Base-by-base conservation (phyloP, 805 yeast species). In the Candida glaebosa region DNA sequence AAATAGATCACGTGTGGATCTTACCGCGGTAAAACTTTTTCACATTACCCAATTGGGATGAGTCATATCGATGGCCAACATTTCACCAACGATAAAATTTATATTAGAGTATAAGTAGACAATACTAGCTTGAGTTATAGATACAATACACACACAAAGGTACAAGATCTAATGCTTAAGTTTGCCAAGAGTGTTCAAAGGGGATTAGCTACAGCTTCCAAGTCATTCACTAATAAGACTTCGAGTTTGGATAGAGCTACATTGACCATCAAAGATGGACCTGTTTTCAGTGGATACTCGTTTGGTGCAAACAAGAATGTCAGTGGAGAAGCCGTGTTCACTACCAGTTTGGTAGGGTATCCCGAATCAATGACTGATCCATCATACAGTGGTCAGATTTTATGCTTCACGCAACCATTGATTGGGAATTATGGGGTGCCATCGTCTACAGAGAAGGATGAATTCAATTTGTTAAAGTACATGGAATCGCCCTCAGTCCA, bases 301-400 rank as follows among this genome's bases (percentile, higher is more conserved):
- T 95, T 93, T 58, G 99, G 99, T 58, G 96, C 98, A 33, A 81
- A 88, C 63, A 84, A 84, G 51, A 87, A 90, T 49, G 80, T 88
- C 47, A 82, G 95, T 45, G 99, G 99, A 49, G 99, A 93, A 67
- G 96, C 96, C 22, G 99, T 95, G 34, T 93, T 93, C 73, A 88
- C 97, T 37, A 95, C 99, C 25, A 93, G 97, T 5, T 75, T 95
- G 64, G 99, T 93, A 9, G 99, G 99, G 15, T 93, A 93, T 67
- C 98, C 99, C 14, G 99, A 93, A 66, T 87, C 96, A 6, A 89
- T 93, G 95, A 93, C 99, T 17, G 99, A 93, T 65, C 99, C 99
- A 30, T 89, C 97, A 5, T 93, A 93, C 66, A 83, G 82, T 55
- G 99, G 99, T 39, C 99, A 93, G 72, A 93, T 93, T 53, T 79